Percentiles rank a stretch among this genome's conserved stretches.
phyloP scores from a whole-genome alignment of 495 filamentous ascomycete genomes.

The Penicillium desertorum region DNA sequence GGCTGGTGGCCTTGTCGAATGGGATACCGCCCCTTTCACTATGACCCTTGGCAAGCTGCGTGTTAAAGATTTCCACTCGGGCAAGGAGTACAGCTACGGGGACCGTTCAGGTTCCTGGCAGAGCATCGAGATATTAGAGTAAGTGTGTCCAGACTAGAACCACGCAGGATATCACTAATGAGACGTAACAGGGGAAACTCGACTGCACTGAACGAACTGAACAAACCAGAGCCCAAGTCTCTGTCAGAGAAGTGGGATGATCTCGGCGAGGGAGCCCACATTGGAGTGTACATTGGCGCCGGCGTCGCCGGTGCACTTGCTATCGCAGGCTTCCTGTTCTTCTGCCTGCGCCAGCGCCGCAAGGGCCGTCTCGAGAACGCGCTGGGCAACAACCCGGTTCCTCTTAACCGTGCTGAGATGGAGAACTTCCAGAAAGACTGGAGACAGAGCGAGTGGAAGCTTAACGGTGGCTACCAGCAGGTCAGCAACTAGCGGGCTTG shows the following conservation, averaged over 20 bases:
- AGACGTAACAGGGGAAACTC: slow-evolving; percentile 54
- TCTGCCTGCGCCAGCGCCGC: slow-evolving; percentile 66
- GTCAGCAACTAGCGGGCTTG: slow-evolving; percentile 28
- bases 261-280: slow-evolving; percentile 53
- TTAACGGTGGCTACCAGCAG: slow-evolving; percentile 37
- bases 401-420: slow-evolving; percentile 63
- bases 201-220: slow-evolving; percentile 39
- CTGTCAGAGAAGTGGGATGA: slow-evolving; percentile 58
- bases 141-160: slow-evolving; percentile 29
- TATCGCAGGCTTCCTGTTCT: slow-evolving; percentile 51
- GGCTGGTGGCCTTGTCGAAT: slow-evolving; percentile 61
- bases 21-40: slow-evolving; percentile 62
- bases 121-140: slow-evolving; percentile 51
- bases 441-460: slow-evolving; percentile 42
- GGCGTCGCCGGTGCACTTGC: slow-evolving; percentile 53
- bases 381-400: slow-evolving; percentile 52
- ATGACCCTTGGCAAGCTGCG: slow-evolving; percentile 61
- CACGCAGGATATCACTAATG: slow-evolving; percentile 1
- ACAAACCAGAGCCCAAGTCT: slow-evolving; percentile 38
- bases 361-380: slow-evolving; percentile 63
- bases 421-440: slow-evolving; percentile 52
- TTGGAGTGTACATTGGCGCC: slow-evolving; percentile 56
- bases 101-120: slow-evolving; percentile 35
- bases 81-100: slow-evolving; percentile 40
- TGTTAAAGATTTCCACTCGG: slow-evolving; percentile 40